Base-by-base conservation (phyloP, 2,329 filamentous ascomycete genomes). In the Eutypella sp. region DNA sequence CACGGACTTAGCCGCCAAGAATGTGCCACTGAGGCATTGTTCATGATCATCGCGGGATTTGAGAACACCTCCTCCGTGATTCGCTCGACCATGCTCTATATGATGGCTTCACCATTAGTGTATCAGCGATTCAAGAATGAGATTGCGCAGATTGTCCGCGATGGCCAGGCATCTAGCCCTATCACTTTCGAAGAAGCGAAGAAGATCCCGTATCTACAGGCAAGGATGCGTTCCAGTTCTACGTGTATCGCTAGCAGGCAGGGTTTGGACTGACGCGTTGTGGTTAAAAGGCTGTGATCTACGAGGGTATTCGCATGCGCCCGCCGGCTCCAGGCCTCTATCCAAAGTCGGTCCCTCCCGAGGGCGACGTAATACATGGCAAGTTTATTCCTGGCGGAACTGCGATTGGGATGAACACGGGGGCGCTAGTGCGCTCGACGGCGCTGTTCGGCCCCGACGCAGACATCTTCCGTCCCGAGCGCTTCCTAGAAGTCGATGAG, bases 31-130 rank as follows among this genome's bases (percentile, higher is more conserved):
- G 60, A 62, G 44, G 48, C 47, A 2, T 49, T 59, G 23, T 47
- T 61, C 25, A 47, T 48, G 44, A 51, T 53, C 22, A 51, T 53
- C 38, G 50, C 50, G 2, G 48, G 75, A 4, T 72, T 71, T 4
- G 75, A 79, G 50, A 76, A 72, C 11, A 75, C 74, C 0, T 70
- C 74, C 1, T 72, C 70, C 1, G 66, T 69, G 2, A 64, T 78
- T 5, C 68, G 75, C 2, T 61, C 68, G 29, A 72, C 68, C 5
- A 47, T 78, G 43, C 67, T 77, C 27, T 70, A 72, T 55, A 55
- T 77, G 46, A 67, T 69, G 27, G 72, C 67, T 13, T 67, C 66
- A 24, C 73, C 72, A 1, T 61, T 60, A 1, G 65, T 74, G 0
- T 67, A 71, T 41, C 47, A 50, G 5, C 67, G 66, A 18, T 57